A percentile compares a stretch with the other conserved stretches of the same genome.
Conservation (phyloP, 306 rosid genomes). For the Citrullus mucosospermus region DNA sequence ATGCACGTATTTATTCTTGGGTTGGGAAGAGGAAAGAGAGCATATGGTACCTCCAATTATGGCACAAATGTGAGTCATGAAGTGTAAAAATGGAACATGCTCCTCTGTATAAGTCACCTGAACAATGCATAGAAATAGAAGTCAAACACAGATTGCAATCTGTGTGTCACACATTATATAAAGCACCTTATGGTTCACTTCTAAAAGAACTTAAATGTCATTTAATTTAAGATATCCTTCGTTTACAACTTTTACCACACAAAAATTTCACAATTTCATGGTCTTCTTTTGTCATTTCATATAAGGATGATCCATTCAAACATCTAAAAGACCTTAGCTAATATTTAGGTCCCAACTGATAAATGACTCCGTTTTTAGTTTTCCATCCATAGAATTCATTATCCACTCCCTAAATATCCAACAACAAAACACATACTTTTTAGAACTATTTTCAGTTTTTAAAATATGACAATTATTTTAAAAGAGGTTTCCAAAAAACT, state of each 20-base stretch:
- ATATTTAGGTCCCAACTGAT: neutral
- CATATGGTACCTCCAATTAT: slow-evolving; percentile 64
- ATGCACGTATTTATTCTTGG: neutral
- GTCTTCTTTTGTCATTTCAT: neutral
- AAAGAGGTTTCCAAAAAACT: neutral
- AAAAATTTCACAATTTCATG: neutral
- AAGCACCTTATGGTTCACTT: neutral
- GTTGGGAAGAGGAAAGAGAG: neutral
- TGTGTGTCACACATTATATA: neutral
- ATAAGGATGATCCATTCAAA: neutral
- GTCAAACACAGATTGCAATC: neutral
- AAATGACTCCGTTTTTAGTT: neutral
- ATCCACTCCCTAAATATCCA: neutral
- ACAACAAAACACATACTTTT: neutral
- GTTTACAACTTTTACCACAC: neutral
- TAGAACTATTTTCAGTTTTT: neutral
- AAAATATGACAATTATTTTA: neutral
- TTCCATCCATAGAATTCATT: neutral
- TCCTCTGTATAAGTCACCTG: slow-evolving; percentile 81
- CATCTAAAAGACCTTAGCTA: neutral
- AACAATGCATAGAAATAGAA: slow-evolving; percentile 12
- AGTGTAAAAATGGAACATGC: slow-evolving; percentile 64
- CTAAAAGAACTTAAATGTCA: too few relatives aligned
- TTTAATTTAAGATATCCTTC: neutral
- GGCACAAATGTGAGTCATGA: slow-evolving; percentile 75